Base-by-base conservation (phyloP, 2,329 filamentous ascomycete genomes). In the Xylaria hypoxylon region DNA sequence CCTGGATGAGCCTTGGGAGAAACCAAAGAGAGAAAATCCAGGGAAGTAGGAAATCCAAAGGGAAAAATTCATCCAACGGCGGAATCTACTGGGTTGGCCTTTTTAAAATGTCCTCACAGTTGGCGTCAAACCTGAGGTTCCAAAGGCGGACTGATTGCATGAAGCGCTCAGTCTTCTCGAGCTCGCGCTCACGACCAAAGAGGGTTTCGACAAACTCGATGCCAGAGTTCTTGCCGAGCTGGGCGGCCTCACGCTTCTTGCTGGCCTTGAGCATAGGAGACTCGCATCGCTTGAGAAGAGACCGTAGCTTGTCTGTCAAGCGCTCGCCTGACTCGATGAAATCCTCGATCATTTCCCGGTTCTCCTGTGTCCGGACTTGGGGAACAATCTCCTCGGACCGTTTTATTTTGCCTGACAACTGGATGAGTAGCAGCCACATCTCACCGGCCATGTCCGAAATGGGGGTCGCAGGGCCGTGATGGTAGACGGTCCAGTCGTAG, bases 401-500 rank as follows among this genome's bases (percentile, higher is more conserved):
- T 86, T 97, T 97, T 79, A 97, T 88, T 83, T 98, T 97, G 77
- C 93, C 94, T 15, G 94, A 92, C 51, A 98, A 86, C 80, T 97
- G 92, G 79, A 98, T 98, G 65, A 98, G 87, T 55, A 97, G 86
- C 26, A 98, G 87, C 96, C 96, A 99, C 61, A 99, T 86, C 76
- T 98, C 94, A 72, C 95, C 96, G 2, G 96, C 94, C 80, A 97
- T 90, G 71, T 97, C 94, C 59, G 94, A 89, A 76, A 97, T 92
- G 57, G 94, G 92, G 11, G 92, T 93, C 45, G 88, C 87, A 15
- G 93, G 88, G 42, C 93, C 93, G 72, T 96, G 90, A 78, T 91
- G 90, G 83, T 93, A 97, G 70, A 97, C 93, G 19, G 96, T 97
- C 96, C 96, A 99, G 85, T 98, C 96, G 81, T 97, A 99, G 77